Conservation (phyloP, 176 grass and related monocot genomes). For the Tillandsia fasciculata region DNA sequence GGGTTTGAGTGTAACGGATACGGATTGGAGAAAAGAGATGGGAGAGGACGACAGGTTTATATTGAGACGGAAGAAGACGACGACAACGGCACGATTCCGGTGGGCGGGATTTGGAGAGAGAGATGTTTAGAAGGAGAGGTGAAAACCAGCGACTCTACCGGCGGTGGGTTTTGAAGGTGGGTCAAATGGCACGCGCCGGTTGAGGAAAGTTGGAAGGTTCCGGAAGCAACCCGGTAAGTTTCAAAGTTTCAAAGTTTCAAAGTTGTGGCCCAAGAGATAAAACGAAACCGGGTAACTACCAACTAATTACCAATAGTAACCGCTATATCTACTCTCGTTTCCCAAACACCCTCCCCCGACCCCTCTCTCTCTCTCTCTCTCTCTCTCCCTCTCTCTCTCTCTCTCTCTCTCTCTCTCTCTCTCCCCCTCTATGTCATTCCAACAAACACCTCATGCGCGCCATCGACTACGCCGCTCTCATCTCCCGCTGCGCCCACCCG, state of each 20-base stretch:
- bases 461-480: background rate
- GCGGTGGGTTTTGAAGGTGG: background rate
- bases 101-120: background rate
- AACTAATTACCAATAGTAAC: too few relatives aligned
- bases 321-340: too few relatives aligned
- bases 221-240: background rate
- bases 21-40: too few relatives aligned
- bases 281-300: background rate
- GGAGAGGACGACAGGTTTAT: too few relatives aligned
- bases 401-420: background rate
- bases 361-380: background rate
- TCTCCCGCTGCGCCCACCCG: conserved; percentile 9
- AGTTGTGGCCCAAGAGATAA: background rate
- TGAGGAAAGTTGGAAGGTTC: background rate
- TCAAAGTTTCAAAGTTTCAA: background rate
- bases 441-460: background rate
- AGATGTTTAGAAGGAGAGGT: background rate
- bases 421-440: background rate
- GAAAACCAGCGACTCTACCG: background rate
- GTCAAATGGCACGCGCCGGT: background rate
- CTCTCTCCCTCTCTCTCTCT: background rate
- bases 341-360: too few relatives aligned
- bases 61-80: background rate
- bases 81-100: background rate
- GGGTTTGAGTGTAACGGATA: too few relatives aligned